Percentiles rank a stretch among this genome's conserved stretches.
Evolutionary conservation across 1,284 basidiomycete species (phyloP).

Genomic region (Xerocomus nothofagi): DNA sequence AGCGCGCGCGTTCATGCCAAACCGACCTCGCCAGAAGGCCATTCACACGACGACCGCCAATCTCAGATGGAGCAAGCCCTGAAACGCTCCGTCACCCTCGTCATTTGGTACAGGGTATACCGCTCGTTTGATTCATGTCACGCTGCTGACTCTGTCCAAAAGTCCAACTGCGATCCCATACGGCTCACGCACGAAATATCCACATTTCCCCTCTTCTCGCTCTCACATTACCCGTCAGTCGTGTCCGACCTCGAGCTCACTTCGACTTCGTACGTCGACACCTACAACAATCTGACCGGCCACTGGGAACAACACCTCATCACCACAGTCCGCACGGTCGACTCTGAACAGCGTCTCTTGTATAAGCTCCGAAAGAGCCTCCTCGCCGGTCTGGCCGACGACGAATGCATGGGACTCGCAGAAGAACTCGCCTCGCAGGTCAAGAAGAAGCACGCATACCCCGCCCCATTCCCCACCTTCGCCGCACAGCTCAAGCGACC

Average conservation of each 20-base stretch:
- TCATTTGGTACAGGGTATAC: constrained; percentile 66
- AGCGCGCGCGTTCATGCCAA: constrained; percentile 8
- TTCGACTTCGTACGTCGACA: constrained; percentile 54
- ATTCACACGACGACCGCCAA: constrained; percentile 26
- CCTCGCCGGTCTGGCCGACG: constrained; percentile 53
- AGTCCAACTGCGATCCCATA: constrained; percentile 60
- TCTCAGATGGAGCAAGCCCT: constrained; percentile 32
- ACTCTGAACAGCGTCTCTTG: constrained; percentile 50
- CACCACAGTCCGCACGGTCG: constrained; percentile 43
- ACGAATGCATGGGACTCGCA: constrained; percentile 53
- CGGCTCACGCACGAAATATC: constrained; percentile 58
- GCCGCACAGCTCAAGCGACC: constrained; percentile 24
- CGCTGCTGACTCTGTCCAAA: constrained; percentile 15
- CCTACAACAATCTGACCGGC: constrained; percentile 51
- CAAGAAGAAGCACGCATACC: constrained; percentile 23
- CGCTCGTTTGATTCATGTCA: not conserved
- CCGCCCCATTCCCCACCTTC: constrained; percentile 1
- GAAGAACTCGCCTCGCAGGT: constrained; percentile 53
- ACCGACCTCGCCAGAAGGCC: constrained; percentile 15
- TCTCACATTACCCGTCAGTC: constrained; percentile 52
- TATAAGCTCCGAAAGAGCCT: constrained; percentile 60
- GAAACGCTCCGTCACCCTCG: constrained; percentile 53
- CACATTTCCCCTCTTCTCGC: constrained; percentile 63
- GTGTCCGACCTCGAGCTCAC: constrained; percentile 53
- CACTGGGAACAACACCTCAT: constrained; percentile 59